A percentile compares a stretch with the other conserved stretches of the same genome.
Evolutionary conservation across 257 asterid species (phyloP).

Genomic region (Coffea canephora): DNA sequence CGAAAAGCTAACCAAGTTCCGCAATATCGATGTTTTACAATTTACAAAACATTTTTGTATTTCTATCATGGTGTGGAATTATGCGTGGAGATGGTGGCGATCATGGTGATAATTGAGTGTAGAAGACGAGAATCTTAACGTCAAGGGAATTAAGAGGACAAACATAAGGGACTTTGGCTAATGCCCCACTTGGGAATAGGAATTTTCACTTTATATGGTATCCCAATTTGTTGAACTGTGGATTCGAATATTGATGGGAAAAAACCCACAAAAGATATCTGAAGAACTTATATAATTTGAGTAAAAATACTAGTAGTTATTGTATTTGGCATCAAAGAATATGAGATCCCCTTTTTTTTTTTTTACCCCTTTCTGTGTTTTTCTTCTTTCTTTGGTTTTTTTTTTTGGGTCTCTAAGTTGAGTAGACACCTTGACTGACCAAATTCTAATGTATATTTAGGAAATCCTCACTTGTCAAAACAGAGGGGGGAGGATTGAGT

Average conservation of each 20-base stretch:
- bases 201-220: slow-evolving; percentile 41
- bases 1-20: no score
- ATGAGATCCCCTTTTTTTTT: no score
- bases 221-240: slow-evolving; percentile 11
- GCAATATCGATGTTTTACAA: no score
- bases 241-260: not conserved
- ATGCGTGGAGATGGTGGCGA: slow-evolving; percentile 38
- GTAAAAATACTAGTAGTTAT: not conserved
- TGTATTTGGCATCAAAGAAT: not conserved
- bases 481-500: no score
- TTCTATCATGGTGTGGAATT: slow-evolving; percentile 24
- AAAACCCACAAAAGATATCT: not conserved
- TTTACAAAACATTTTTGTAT: no score
- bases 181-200: slow-evolving; percentile 34
- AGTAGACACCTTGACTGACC: not conserved
- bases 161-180: slow-evolving; percentile 32
- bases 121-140: slow-evolving; percentile 25
- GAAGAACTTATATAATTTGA: not conserved
- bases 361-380: no score
- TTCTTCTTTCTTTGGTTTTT: not conserved
- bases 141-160: slow-evolving; percentile 20
- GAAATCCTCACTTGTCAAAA: not conserved
- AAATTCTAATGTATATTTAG: not conserved
- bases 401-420: not conserved
- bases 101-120: slow-evolving; percentile 22